Percentiles rank a stretch among this genome's conserved stretches.
Conservation (phyloP, 2,329 filamentous ascomycete genomes). For the Scleromitrula shiraiana region DNA sequence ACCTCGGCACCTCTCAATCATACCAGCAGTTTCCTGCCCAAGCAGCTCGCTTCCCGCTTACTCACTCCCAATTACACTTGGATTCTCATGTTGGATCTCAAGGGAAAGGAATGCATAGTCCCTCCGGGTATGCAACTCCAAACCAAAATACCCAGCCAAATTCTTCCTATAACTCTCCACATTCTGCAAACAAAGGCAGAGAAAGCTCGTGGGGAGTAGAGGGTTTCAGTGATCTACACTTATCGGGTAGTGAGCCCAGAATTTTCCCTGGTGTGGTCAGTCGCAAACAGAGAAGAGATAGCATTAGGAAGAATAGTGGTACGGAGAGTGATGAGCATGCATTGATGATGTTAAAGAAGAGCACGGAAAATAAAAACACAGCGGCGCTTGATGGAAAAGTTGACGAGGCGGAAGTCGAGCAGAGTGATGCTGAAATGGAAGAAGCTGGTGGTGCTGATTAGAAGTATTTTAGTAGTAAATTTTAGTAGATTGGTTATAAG, state of each 20-base stretch:
- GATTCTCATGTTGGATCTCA: constrained; percentile 12
- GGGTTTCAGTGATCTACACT: constrained; percentile 36
- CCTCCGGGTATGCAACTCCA: constrained; percentile 11
- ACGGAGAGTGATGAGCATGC: constrained; percentile 22
- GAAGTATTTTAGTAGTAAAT: background rate
- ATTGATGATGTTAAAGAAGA: constrained; percentile 4
- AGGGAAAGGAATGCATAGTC: constrained; percentile 13
- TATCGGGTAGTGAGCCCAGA: constrained; percentile 54
- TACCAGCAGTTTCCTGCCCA: constrained; percentile 29
- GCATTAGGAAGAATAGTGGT: constrained; percentile 20
- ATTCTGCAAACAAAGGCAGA: constrained; percentile 19
- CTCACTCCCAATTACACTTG: constrained; percentile 20
- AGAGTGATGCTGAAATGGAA: constrained; percentile 4
- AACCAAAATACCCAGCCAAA: constrained; percentile 5
- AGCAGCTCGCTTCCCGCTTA: constrained; percentile 25
- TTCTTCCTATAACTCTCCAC: constrained; percentile 13
- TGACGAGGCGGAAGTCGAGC: constrained; percentile 2
- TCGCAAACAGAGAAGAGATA: constrained; percentile 25
- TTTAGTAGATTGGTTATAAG: background rate
- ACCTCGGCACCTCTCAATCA: constrained; percentile 12
- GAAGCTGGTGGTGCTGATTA: background rate
- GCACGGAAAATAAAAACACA: background rate
- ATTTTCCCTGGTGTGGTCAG: constrained; percentile 65
- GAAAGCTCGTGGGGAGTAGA: constrained; percentile 35
- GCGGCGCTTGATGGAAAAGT: constrained; percentile 2